Percentiles rank a stretch among this genome's conserved stretches.
Evolutionary conservation across 108 stramenopile species (phyloP).

Genomic region (Nannochloropsis salina): DNA sequence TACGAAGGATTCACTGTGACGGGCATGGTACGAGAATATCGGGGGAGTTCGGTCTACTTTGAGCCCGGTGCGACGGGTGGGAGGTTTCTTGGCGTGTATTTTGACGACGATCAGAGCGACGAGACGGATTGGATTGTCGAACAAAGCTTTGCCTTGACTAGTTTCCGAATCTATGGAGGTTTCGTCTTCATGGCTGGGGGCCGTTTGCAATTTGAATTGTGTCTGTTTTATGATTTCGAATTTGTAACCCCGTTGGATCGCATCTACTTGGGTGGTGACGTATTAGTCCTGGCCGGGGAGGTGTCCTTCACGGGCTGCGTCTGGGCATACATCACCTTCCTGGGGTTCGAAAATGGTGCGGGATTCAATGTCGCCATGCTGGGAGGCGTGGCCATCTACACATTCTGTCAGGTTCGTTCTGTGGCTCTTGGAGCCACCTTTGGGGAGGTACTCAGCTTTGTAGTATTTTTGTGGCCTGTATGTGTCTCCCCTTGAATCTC

Average conservation of each 20-base stretch:
- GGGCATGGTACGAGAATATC: neutral
- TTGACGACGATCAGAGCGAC: slow-evolving; percentile 19
- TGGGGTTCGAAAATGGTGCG: neutral
- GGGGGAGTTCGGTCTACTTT: neutral
- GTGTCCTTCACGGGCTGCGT: neutral
- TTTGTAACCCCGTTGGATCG: neutral
- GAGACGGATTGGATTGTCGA: neutral
- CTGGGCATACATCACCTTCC: slow-evolving; percentile 15
- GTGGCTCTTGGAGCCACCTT: neutral
- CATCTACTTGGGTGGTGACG: neutral
- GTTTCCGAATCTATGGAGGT: neutral
- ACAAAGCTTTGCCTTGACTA: neutral
- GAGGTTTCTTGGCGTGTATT: neutral
- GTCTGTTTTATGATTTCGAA: neutral
- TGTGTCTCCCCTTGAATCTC: neutral
- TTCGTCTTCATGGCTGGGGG: neutral
- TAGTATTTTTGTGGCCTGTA: neutral
- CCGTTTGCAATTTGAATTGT: neutral
- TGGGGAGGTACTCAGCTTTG: neutral
- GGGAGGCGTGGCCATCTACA: slow-evolving; percentile 12
- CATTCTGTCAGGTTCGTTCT: neutral
- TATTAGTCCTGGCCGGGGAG: slow-evolving; percentile 16
- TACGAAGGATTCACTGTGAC: neutral
- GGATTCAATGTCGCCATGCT: slow-evolving; percentile 13
- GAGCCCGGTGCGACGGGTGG: neutral